Base-by-base conservation (phyloP, 2,329 filamentous ascomycete genomes). In the Fusarium palustre region DNA sequence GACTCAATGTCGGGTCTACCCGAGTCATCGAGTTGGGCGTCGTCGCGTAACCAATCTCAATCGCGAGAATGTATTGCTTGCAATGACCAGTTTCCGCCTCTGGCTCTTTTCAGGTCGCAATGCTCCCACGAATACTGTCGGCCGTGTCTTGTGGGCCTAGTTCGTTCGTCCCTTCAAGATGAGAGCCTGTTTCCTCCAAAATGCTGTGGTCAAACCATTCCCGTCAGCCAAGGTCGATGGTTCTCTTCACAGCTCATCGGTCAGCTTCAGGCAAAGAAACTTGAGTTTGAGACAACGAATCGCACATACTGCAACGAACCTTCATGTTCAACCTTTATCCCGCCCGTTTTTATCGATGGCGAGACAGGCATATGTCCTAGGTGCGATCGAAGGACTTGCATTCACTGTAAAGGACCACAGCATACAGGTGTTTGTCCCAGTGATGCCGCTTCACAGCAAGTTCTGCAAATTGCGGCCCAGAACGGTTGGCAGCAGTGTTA, bases 121-220 rank as follows among this genome's bases (percentile, higher is more conserved):
- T 79, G 86, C 74, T 12, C 73, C 0, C 85, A 90, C 61, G 74
- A 81, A 2, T 89, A 88, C 70, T 90, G 87, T 64, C 75, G 74
- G 0, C 69, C 58, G 1, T 90, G 87, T 64, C 67, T 90, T 0
- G 64, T 71, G 0, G 49, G 67, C 0, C 79, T 88, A 0, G 84
- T 88, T 61, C n/a, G 65, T 0, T 57, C 75, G 0, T 79, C 84
- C 0, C 77, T 86, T 11, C 74, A 63, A 0, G 84, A 88, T 53
- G 84, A 89, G 52, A 78, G 81, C 0, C 70, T 86, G 0, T 90
- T 87, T 50, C 87, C 87, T 0, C 86, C 87, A 0, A 78, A 81
- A 9, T 90, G 87, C 74, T 89, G 86, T 65, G 54, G 72, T 0
- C 70, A 82, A 28, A 60, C 73, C 0, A 84, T 90, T 7, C 72